Evolutionary conservation across 2,329 filamentous ascomycete species (phyloP).

Genomic region (Fusarium lateritium): DNA sequence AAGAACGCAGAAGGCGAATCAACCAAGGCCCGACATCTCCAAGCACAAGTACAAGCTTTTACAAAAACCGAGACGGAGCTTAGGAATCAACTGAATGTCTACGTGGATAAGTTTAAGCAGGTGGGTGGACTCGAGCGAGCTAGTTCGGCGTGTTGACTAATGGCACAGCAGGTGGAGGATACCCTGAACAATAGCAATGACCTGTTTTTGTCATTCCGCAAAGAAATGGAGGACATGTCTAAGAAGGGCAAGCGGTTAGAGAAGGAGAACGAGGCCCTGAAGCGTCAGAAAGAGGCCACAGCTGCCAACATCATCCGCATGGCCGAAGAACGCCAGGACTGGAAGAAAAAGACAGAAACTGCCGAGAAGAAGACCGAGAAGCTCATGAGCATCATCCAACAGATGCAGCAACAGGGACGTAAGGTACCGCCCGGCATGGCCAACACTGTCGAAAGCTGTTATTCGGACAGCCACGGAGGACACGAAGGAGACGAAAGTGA

Average conservation of each 20-base stretch:
- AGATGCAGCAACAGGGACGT: slow-evolving; percentile 95
- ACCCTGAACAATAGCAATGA: slow-evolving; percentile 99
- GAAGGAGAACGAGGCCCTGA: slow-evolving; percentile 93
- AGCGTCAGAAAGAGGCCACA: slow-evolving; percentile 92
- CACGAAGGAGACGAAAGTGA: slow-evolving; percentile 72
- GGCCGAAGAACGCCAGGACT: slow-evolving; percentile 92
- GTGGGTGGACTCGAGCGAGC: slow-evolving; percentile 66
- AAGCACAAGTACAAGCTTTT: slow-evolving; percentile 93
- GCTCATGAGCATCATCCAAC: slow-evolving; percentile 93
- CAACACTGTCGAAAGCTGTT: slow-evolving; percentile 71
- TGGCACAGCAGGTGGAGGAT: slow-evolving; percentile 84
- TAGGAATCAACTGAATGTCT: slow-evolving; percentile 95
- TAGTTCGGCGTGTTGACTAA: slow-evolving; percentile 47
- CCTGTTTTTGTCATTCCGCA: slow-evolving; percentile 94
- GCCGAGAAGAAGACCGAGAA: slow-evolving; percentile 85
- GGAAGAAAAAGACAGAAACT: slow-evolving; percentile 75
- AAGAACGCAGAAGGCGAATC: slow-evolving; percentile 88
- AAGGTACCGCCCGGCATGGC: slow-evolving; percentile 77
- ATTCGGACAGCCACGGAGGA: slow-evolving; percentile 67
- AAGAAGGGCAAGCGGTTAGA: slow-evolving; percentile 98
- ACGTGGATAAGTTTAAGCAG: slow-evolving; percentile 99
- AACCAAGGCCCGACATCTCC: slow-evolving; percentile 85
- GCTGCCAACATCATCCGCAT: slow-evolving; percentile 97
- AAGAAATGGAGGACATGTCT: slow-evolving; percentile 99
- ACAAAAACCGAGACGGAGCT: slow-evolving; percentile 96